phyloP scores from a whole-genome alignment of 495 filamentous ascomycete genomes.

The Viridothelium virens region DNA sequence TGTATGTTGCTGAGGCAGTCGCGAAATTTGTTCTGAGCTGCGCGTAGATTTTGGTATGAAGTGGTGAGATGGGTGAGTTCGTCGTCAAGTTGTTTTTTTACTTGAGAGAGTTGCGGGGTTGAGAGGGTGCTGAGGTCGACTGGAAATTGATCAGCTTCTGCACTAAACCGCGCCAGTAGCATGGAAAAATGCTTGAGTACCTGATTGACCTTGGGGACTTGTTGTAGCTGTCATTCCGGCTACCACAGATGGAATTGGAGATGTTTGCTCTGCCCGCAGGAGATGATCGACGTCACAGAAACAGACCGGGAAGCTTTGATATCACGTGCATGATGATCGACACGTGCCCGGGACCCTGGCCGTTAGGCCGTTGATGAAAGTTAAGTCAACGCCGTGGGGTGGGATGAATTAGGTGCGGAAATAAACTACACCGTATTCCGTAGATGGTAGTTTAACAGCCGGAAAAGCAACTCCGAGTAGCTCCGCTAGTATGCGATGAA shows the following conservation, averaged over 20 bases:
- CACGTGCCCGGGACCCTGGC: neutral
- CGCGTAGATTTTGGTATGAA: slow-evolving; percentile 81
- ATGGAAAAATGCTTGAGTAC: neutral
- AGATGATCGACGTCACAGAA: neutral
- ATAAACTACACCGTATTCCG: too few species aligned
- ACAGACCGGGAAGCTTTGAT: neutral
- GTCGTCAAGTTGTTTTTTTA: slow-evolving; percentile 92
- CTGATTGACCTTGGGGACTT: slow-evolving; percentile 3
- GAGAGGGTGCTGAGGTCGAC: slow-evolving; percentile 58
- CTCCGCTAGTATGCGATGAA: neutral
- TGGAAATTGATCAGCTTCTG: slow-evolving; percentile 23
- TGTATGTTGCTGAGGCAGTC: slow-evolving; percentile 71
- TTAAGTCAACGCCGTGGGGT: too few species aligned
- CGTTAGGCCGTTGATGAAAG: too few species aligned
- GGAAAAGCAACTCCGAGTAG: neutral
- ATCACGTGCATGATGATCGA: neutral
- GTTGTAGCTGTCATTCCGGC: neutral
- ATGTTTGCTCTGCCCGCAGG: neutral
- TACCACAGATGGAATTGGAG: neutral
- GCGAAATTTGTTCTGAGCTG: slow-evolving; percentile 81
- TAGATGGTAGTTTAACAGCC: too few species aligned
- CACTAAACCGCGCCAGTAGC: neutral
- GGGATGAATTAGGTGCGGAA: too few species aligned
- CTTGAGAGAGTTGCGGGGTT: slow-evolving; percentile 48
- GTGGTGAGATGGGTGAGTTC: slow-evolving; percentile 87